These are phyloP conservation scores for Kodamaea sagamina DNA, from an alignment of 805 yeast species.

Conservation along the genomic window DNA sequence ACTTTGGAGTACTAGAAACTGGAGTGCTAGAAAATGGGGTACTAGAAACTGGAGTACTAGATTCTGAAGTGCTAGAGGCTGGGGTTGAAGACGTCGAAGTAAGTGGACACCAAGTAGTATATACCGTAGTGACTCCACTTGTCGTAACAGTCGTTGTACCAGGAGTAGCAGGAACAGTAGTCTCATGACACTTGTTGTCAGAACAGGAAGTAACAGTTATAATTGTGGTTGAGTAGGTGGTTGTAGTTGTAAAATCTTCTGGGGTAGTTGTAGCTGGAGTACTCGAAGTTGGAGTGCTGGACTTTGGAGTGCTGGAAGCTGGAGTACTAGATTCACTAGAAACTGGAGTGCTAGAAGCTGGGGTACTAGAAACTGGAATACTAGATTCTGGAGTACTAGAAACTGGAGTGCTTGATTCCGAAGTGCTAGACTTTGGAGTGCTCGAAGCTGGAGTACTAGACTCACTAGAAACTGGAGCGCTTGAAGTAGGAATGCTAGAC, in stretches of 20 bases:
- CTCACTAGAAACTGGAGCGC: too few species aligned
- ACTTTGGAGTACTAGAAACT: constrained; percentile 19
- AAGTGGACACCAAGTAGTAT: constrained; percentile 37
- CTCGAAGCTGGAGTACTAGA: too few species aligned
- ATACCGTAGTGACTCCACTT: constrained; percentile 37
- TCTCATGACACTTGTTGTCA: constrained; percentile 27
- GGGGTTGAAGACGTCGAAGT: background rate
- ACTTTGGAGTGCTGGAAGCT: too few species aligned
- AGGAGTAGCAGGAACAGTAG: constrained; percentile 19
- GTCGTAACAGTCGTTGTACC: constrained; percentile 33
- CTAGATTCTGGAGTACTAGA: too few species aligned
- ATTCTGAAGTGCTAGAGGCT: constrained; percentile 11
- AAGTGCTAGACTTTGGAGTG: too few species aligned
- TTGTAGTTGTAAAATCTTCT: background rate
- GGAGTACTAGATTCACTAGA: too few species aligned
- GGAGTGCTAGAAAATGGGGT: background rate
- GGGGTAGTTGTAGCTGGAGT: too few species aligned
- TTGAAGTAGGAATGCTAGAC: too few species aligned
- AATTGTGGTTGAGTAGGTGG: constrained; percentile 24
- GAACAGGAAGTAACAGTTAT: constrained; percentile 42
- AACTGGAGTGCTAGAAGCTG: too few species aligned
- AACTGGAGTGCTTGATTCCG: too few species aligned
- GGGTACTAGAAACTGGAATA: too few species aligned
- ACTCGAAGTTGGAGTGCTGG: too few species aligned
- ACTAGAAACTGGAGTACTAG: background rate